phyloP scores from a whole-genome alignment of 2,329 filamentous ascomycete species.

The Cladosporium sp. region DNA sequence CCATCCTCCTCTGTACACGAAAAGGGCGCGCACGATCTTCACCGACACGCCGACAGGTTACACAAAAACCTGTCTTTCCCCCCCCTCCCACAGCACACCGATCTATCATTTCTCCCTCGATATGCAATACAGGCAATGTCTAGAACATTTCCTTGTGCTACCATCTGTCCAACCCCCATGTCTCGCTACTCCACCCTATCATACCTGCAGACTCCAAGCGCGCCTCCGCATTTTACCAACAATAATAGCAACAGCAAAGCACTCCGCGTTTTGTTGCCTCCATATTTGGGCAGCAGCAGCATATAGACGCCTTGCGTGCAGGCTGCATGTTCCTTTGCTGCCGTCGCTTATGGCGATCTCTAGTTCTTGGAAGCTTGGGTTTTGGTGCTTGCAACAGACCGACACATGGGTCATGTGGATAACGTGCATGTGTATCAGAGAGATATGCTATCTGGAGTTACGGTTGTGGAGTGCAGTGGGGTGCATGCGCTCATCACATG shows the following conservation, averaged over 20 bases:
- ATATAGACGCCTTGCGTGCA: not conserved
- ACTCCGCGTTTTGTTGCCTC: not conserved
- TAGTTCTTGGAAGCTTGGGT: not conserved
- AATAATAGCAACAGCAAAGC: not conserved
- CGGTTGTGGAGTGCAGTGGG: not conserved
- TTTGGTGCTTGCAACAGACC: not conserved
- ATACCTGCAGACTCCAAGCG: not conserved
- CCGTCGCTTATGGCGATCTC: not conserved
- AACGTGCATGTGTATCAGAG: not conserved
- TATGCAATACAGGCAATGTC: not conserved
- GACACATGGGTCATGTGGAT: not conserved
- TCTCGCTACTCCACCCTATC: not conserved
- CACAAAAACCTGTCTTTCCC: not conserved
- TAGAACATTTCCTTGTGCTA: not conserved
- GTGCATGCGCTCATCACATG: too few relatives aligned
- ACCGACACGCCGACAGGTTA: not conserved
- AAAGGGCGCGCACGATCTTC: not conserved
- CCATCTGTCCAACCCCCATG: not conserved
- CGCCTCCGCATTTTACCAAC: not conserved
- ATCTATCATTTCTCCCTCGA: not conserved
- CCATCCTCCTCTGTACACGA: not conserved
- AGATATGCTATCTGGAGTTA: not conserved
- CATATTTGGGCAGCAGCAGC: not conserved
- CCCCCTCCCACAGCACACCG: not conserved
- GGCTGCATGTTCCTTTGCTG: not conserved